Evolutionary conservation across 139 green algal species (phyloP), one percentile per base, ranked within the genome.

Genomic region (Chlorella sp.): DNA sequence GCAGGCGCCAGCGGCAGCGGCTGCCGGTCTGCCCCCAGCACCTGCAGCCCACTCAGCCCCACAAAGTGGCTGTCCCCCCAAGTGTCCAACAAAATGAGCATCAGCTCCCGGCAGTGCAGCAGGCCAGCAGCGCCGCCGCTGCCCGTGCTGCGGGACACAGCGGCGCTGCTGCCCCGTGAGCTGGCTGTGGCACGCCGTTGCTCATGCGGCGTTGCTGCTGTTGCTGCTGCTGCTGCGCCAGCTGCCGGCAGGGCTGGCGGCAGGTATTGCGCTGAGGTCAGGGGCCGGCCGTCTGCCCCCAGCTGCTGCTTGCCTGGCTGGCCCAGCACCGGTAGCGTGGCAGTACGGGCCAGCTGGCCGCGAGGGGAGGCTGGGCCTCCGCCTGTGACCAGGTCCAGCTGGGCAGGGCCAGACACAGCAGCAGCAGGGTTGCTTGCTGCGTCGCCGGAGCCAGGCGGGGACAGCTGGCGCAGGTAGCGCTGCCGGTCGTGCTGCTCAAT

Each of bases 61-160:
- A 90, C 75, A 85, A 90, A 92, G 64, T 89, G 80, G 20, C 28
- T 34, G 74, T 92, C 89, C 2, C 89, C 89, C 84, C 87, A 91
- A 20, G 86, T 91, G 62, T 76, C 75, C 20, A 90, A 63, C 20
- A 92, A 4, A 51, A 85, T 78, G 11, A 92, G n/a, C 26, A 34
- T 79, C 12, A 90, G 75, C 41, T 79, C 63, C 25, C 32, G 65
- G 56, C 85, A 87, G 34, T 65, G 44, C 44, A 90, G 55, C 57
- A 87, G 26, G 47, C 20, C 30, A 20, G 21, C 68, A 60, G 7
- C 25, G 34, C 56, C 25, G 32, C 17, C 16, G 28, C 44, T 34
- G 30, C 25, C 62, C 7, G 25, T 17, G 5, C 62, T 36, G 26
- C 62, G 44, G 9, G 41, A n/a, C 0, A 9, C 44, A 4, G 3